Evolutionary conservation across 192 early-diverging fungal genomes (phyloP).

Genomic region (Rhizophlyctis rosea): DNA sequence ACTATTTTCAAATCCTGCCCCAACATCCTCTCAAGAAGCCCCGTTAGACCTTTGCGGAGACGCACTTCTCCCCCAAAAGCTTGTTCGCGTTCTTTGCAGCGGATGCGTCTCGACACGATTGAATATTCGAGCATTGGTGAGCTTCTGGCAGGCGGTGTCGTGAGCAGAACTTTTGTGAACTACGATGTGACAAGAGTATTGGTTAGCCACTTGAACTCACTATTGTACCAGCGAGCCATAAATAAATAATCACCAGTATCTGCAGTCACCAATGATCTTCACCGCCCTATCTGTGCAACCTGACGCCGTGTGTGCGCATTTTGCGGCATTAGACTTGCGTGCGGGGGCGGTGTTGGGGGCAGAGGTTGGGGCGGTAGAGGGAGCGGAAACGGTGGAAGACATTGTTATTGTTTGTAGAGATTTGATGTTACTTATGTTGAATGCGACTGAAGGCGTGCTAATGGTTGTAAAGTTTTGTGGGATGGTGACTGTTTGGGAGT

Average conservation of each 20-base stretch:
- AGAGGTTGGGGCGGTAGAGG: not conserved
- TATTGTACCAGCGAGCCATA: not conserved
- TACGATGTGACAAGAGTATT: not conserved
- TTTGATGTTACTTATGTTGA: no score
- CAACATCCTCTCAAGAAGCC: no score
- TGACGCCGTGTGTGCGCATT: no score
- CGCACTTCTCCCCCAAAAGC: conserved; percentile 65
- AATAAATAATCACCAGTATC: conserved; percentile 35
- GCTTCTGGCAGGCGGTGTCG: conserved; percentile 70
- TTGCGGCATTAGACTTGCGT: no score
- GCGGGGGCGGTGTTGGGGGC: conserved; percentile 8
- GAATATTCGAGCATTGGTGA: conserved; percentile 66
- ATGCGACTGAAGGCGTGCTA: no score
- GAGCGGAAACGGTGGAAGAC: not conserved
- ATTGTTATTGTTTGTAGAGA: no score
- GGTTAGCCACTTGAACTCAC: not conserved
- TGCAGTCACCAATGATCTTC: conserved; percentile 73
- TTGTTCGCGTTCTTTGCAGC: conserved; percentile 56
- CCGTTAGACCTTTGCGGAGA: conserved; percentile 71
- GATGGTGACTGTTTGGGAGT: no score
- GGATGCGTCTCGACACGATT: conserved; percentile 54
- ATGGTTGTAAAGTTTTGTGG: no score
- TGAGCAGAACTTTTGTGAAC: conserved; percentile 56
- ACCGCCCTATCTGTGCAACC: conserved; percentile 32
- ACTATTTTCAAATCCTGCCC: no score